These are phyloP conservation scores for Aspergillus fijiensis DNA, from an alignment of 2,329 filamentous ascomycete genomes.

Conservation along the genomic window DNA sequence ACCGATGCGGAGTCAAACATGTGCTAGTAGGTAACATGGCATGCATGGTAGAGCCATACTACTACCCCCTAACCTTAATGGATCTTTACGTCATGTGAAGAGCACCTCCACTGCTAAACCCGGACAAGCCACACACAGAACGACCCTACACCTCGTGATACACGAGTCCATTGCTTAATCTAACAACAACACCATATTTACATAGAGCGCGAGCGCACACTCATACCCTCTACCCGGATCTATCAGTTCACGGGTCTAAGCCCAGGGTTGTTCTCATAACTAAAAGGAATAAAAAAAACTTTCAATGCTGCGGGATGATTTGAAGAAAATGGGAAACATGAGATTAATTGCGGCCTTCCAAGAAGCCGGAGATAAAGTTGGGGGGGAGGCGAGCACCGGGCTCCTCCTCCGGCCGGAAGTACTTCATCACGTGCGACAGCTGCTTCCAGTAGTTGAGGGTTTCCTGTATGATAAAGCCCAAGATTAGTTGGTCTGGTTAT, in stretches of 20 bases:
- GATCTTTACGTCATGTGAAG: background rate
- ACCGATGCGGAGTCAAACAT: too few relatives aligned
- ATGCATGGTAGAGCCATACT: too few relatives aligned
- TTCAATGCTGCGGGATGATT: conserved; percentile 22
- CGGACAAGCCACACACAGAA: background rate
- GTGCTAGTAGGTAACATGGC: too few relatives aligned
- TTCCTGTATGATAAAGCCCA: conserved; percentile 59
- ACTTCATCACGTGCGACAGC: conserved; percentile 90
- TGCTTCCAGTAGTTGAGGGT: conserved; percentile 99
- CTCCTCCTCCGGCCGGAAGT: conserved; percentile 87
- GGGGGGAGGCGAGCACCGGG: conserved; percentile 73
- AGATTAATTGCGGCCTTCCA: conserved; percentile 70
- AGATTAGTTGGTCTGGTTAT: conserved; percentile 6
- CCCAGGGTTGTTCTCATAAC: background rate
- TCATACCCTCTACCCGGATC: conserved; percentile 29
- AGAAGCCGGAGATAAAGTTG: conserved; percentile 90
- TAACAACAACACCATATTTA: conserved; percentile 35
- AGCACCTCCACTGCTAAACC: background rate
- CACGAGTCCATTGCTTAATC: conserved; percentile 28
- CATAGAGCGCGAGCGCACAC: conserved; percentile 19
- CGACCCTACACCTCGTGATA: conserved; percentile 3
- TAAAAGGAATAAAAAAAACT: conserved; percentile 6
- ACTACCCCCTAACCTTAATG: background rate
- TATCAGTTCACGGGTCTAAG: conserved; percentile 3
- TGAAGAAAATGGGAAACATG: conserved; percentile 18